Evolutionary conservation across 768 basidiomycete genomes (phyloP).

Genomic region (Phanerochaete sordida): DNA sequence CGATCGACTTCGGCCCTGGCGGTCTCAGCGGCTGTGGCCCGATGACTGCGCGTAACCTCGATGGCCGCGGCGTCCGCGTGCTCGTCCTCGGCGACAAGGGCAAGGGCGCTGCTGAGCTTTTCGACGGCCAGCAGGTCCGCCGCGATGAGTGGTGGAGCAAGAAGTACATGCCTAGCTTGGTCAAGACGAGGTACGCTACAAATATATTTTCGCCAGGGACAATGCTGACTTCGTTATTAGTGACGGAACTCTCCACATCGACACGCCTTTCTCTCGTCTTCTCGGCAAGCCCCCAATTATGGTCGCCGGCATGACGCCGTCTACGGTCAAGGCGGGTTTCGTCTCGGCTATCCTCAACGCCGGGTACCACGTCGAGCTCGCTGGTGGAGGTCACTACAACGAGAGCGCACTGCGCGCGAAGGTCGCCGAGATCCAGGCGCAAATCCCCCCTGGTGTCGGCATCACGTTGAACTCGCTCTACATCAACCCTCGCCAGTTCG

Average conservation of each 20-base stretch:
- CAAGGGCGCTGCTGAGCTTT: constrained; percentile 86
- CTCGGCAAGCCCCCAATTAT: constrained; percentile 97
- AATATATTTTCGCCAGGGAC: background rate
- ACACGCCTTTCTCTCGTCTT: constrained; percentile 95
- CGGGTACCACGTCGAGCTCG: constrained; percentile 95
- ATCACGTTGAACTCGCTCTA: constrained; percentile 94
- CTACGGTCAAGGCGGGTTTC: constrained; percentile 93
- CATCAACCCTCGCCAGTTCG: constrained; percentile 97
- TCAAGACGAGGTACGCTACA: constrained; percentile 79
- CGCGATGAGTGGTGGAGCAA: constrained; percentile 90
- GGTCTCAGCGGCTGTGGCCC: constrained; percentile 91
- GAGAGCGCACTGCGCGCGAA: constrained; percentile 83
- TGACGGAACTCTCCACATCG: constrained; percentile 88
- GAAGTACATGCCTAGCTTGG: constrained; percentile 79
- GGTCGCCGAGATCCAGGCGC: constrained; percentile 86
- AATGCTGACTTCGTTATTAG: constrained; percentile 35
- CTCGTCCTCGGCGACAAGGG: constrained; percentile 89
- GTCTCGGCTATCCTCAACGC: constrained; percentile 90
- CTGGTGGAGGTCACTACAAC: constrained; percentile 98
- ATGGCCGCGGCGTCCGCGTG: constrained; percentile 90
- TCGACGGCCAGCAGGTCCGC: constrained; percentile 57
- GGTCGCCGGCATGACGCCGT: constrained; percentile 99
- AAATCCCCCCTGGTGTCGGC: constrained; percentile 85
- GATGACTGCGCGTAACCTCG: constrained; percentile 84
- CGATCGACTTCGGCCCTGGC: constrained; percentile 95